Percentiles rank a stretch among this genome's conserved stretches.
Conservation (phyloP, 1,284 basidiomycete genomes). For the Ustilago loliicola region DNA sequence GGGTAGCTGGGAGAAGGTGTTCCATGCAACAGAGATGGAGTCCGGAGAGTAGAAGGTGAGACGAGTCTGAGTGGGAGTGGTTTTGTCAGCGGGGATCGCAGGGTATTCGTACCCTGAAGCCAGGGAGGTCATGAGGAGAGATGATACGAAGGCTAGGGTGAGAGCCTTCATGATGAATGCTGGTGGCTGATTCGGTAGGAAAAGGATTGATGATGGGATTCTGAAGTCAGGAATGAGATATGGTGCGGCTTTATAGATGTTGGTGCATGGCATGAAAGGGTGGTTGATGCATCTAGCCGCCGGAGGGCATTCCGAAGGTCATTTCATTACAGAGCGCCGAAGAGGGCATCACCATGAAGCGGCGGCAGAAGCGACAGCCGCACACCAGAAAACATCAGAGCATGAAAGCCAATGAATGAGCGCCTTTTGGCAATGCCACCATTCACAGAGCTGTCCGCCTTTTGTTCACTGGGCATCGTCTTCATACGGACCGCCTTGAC, state of each 20-base stretch:
- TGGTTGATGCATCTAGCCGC: no score
- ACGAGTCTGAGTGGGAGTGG: conserved; percentile 52
- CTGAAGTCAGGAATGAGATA: no score
- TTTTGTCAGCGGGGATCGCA: conserved; percentile 47
- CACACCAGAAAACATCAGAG: neutral
- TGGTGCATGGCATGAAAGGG: neutral
- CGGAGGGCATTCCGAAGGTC: neutral
- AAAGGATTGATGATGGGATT: no score
- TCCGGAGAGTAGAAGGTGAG: conserved; percentile 39
- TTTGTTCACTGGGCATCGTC: no score
- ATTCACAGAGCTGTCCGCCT: no score
- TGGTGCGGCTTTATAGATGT: conserved; percentile 5
- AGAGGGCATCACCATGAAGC: no score
- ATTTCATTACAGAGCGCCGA: no score
- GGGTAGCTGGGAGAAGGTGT: conserved; percentile 46
- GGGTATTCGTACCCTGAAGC: conserved; percentile 34
- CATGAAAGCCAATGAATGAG: neutral
- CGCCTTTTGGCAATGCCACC: neutral
- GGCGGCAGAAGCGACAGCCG: no score
- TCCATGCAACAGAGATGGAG: conserved; percentile 58
- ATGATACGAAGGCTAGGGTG: conserved; percentile 18
- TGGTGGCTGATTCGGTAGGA: no score
- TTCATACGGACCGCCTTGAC: no score
- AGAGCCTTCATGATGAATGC: conserved; percentile 16
- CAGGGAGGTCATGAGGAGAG: conserved; percentile 12